Percentiles rank a stretch among this genome's conserved stretches.
These are phyloP conservation scores for Cercospora citrullina DNA, from an alignment of 2,329 filamentous ascomycete genomes.

Conservation along the genomic window DNA sequence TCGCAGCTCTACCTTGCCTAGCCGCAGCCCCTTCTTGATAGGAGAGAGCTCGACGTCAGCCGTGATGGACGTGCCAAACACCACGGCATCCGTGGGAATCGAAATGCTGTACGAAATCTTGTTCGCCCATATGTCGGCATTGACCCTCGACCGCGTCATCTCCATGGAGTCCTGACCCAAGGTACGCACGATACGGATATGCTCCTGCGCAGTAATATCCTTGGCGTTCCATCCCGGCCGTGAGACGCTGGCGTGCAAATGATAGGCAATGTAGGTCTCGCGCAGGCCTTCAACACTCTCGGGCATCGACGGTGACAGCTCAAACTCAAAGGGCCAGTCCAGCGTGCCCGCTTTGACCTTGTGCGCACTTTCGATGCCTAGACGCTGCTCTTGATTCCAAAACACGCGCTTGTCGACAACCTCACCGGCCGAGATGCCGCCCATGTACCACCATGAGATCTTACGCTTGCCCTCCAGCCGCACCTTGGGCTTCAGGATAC, in stretches of 20 bases:
- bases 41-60: slow-evolving; percentile 86
- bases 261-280: slow-evolving; percentile 85
- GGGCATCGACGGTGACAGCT: slow-evolving; percentile 53
- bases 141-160: slow-evolving; percentile 50
- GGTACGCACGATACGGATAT: slow-evolving; percentile 52
- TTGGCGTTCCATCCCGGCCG: slow-evolving; percentile 79
- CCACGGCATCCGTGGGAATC: slow-evolving; percentile 89
- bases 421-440: slow-evolving; percentile 41
- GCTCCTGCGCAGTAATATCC: slow-evolving; percentile 76
- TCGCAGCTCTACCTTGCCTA: slow-evolving; percentile 79
- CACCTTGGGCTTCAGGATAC: slow-evolving; percentile 50
- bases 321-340: slow-evolving; percentile 54
- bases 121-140: slow-evolving; percentile 96
- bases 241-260: slow-evolving; percentile 84
- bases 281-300: slow-evolving; percentile 90
- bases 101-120: slow-evolving; percentile 96
- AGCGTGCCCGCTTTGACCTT: slow-evolving; percentile 52
- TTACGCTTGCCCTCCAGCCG: slow-evolving; percentile 51
- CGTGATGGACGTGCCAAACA: slow-evolving; percentile 84
- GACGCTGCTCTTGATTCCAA: slow-evolving; percentile 46
- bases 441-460: slow-evolving; percentile 45
- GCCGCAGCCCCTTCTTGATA: slow-evolving; percentile 79
- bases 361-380: slow-evolving; percentile 51
- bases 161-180: slow-evolving; percentile 69
- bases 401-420: slow-evolving; percentile 51